Evolutionary conservation across 2,329 filamentous ascomycete genomes (phyloP).

Genomic region (Hymenoscyphus occultus): DNA sequence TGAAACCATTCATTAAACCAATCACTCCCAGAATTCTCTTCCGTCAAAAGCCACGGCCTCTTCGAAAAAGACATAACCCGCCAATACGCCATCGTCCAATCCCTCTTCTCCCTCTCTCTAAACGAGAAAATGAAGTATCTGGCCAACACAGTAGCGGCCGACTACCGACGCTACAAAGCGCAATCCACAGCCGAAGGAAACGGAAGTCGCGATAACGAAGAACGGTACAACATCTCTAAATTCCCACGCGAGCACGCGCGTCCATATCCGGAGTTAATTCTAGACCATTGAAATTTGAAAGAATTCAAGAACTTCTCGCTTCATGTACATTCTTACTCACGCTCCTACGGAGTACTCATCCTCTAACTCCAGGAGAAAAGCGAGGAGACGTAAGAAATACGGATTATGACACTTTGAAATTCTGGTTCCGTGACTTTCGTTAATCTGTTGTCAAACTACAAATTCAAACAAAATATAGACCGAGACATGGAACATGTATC

Average conservation of each 20-base stretch:
- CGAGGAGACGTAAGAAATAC: conserved; percentile 58
- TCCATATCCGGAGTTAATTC: conserved; percentile 46
- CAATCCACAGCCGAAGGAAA: neutral
- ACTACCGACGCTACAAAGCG: conserved; percentile 54
- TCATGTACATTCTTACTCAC: conserved; percentile 47
- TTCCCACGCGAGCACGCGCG: conserved; percentile 45
- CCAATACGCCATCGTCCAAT: conserved; percentile 57
- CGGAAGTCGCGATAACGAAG: conserved; percentile 45
- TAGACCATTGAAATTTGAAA: conserved; percentile 42
- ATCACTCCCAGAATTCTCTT: conserved; percentile 47
- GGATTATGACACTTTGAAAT: conserved; percentile 51
- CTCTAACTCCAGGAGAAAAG: conserved; percentile 55
- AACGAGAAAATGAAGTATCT: conserved; percentile 58
- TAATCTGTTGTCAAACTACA: conserved; percentile 55
- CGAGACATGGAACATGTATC: conserved; percentile 40
- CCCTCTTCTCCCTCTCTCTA: conserved; percentile 53
- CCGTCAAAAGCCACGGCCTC: conserved; percentile 58
- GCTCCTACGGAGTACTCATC: conserved; percentile 54
- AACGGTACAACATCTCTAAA: conserved; percentile 58
- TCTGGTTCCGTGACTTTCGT: conserved; percentile 45
- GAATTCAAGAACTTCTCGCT: conserved; percentile 53
- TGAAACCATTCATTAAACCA: neutral
- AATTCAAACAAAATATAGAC: conserved; percentile 45
- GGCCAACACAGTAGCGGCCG: conserved; percentile 44
- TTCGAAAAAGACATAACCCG: conserved; percentile 54